Evolutionary conservation across 306 rosid genomes (phyloP).

Genomic region (Rosa chinensis): DNA sequence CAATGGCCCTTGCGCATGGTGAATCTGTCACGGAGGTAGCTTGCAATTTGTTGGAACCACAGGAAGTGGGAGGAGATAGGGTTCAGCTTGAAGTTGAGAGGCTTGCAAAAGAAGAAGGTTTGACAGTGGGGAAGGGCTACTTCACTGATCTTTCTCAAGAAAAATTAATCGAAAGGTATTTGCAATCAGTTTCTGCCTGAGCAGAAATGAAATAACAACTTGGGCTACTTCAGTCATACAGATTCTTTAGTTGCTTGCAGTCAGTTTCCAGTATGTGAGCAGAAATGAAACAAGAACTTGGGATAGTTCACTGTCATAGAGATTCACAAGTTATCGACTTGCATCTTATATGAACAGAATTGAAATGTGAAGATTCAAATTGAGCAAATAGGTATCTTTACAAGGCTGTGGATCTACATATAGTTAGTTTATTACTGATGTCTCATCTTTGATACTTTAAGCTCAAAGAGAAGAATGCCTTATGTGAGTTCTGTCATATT

Average conservation of each 20-base stretch:
- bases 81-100: slow-evolving; percentile 57
- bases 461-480: not conserved
- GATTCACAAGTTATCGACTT: not conserved
- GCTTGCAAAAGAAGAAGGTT: slow-evolving; percentile 65
- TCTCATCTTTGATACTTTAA: not conserved
- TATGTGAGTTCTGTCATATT: not conserved
- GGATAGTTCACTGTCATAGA: not conserved
- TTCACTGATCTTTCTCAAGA: slow-evolving; percentile 75
- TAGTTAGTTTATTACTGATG: not conserved
- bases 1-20: slow-evolving; percentile 70
- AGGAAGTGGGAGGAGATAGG: slow-evolving; percentile 46
- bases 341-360: not conserved
- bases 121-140: slow-evolving; percentile 70
- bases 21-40: slow-evolving; percentile 49
- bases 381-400: not conserved
- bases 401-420: not conserved
- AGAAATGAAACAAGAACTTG: slow-evolving; percentile 4
- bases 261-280: slow-evolving; percentile 10
- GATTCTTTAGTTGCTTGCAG: slow-evolving; percentile 20
- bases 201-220: slow-evolving; percentile 4
- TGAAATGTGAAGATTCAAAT: not conserved
- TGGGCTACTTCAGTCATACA: not conserved
- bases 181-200: slow-evolving; percentile 29
- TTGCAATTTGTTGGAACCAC: slow-evolving; percentile 64
- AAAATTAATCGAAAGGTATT: slow-evolving; percentile 53